These are phyloP conservation scores for Fragaria nilgerrensis DNA, from an alignment of 306 rosid species.

Conservation along the genomic window DNA sequence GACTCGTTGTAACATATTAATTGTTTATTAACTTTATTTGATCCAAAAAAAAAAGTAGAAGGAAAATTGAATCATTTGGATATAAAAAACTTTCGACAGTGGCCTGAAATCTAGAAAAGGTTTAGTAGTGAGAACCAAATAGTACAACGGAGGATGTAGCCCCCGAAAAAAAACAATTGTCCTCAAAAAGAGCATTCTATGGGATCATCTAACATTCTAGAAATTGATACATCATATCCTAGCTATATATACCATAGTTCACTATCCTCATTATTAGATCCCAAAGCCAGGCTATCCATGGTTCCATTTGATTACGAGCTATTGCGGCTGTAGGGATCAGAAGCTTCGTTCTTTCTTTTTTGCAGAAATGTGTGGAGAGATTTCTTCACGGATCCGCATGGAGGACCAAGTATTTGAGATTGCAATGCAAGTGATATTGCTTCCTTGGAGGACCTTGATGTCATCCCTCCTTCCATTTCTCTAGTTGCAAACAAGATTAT, in stretches of 20 bases:
- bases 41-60: too few relatives aligned
- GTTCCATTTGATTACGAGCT: not conserved
- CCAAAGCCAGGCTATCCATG: not conserved
- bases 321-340: not conserved
- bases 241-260: not conserved
- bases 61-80: too few relatives aligned
- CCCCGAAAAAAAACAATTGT: not conserved
- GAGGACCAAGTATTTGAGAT: conserved; percentile 15
- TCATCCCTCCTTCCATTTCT: conserved; percentile 4
- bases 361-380: conserved; percentile 30
- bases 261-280: not conserved
- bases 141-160: not conserved
- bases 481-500: conserved; percentile 7
- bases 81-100: too few relatives aligned
- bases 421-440: conserved; percentile 1
- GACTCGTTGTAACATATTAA: too few relatives aligned
- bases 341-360: conserved; percentile 21
- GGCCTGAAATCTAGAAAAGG: not conserved
- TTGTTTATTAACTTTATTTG: too few relatives aligned
- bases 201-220: not conserved
- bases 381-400: conserved; percentile 19
- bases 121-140: not conserved
- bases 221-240: not conserved
- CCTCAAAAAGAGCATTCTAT: not conserved
- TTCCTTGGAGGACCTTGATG: conserved; percentile 1